Evolutionary conservation across 306 rosid species (phyloP), one percentile per base, ranked within the genome.

Genomic region (Lotus japonicus): DNA sequence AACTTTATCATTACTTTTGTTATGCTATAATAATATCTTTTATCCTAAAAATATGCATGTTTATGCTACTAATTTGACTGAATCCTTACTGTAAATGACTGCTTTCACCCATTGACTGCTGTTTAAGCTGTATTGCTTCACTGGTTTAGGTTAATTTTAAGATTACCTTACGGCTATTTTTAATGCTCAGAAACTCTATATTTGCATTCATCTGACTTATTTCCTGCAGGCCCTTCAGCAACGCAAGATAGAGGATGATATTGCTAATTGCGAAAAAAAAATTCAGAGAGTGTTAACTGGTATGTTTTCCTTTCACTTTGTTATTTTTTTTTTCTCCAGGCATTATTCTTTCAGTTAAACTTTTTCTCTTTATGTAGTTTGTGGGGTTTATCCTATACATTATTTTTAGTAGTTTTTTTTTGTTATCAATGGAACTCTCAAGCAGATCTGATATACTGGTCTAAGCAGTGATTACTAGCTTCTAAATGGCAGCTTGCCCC

Each of bases 211-310:
- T 51, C 70, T 48, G 53, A 64, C 77, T 43, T 49, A 79, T 58
- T 61, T 63, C 77, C 15, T 68, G 80, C 86, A 88, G 97, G 85
- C 84, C 52, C 79, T 85, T 67, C 86, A 82, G 78, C 90, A 82
- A 64, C 90, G 86, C 59, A 10, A 46, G 52, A 64, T 87, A 77
- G 91, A 84, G 66, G 94, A 87, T 41, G 85, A 87, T 73, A 89
- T 88, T 44, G 91, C 92, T 28, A 58, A 23, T 49, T 87, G 85
- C 43, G 89, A 92, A 73, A 72, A 71, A 75, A 81, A 77, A 45
- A 77, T 92, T 63, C 77, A 79, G 71, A 85, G 76, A 69, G 58
- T 92, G 54, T 21, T 79, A 70, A 82, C 70, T 57, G 97, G 97
- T 89, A 77, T 12, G 66, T 15, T 77, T 70, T 33, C 31, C 3